Percentiles rank a stretch among this genome's conserved stretches.
Evolutionary conservation across 2,329 filamentous ascomycete genomes (phyloP).

Genomic region (Talaromyces verruculosus): DNA sequence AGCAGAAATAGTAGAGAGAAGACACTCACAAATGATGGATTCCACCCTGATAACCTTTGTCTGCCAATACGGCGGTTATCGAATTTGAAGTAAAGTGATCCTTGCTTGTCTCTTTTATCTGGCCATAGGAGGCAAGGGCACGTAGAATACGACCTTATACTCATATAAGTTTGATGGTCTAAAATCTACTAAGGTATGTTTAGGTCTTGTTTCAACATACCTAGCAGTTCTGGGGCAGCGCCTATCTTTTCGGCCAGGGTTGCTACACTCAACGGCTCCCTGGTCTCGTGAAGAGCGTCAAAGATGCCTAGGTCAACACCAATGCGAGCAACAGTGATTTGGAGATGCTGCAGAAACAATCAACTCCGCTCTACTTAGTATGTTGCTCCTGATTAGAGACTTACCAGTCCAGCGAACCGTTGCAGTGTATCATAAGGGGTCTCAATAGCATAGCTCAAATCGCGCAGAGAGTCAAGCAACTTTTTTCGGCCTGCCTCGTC

Average conservation of each 20-base stretch:
- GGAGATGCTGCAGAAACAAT: not conserved
- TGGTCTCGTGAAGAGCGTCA: not conserved
- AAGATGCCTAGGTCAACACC: not conserved
- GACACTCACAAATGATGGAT: not conserved
- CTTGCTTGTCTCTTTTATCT: conserved; percentile 22
- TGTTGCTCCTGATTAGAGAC: too few relatives aligned
- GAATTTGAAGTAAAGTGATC: conserved; percentile 26
- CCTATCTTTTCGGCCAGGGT: conserved; percentile 21
- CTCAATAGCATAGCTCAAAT: too few relatives aligned
- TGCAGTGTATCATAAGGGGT: too few relatives aligned
- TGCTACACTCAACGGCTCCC: conserved; percentile 22
- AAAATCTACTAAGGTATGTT: too few relatives aligned
- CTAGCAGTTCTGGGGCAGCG: conserved; percentile 10
- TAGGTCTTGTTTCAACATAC: not conserved
- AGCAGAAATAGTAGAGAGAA: too few relatives aligned
- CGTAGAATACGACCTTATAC: conserved; percentile 25
- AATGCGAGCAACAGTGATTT: not conserved
- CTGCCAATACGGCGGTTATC: conserved; percentile 19
- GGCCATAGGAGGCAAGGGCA: conserved; percentile 28
- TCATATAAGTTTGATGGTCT: too few relatives aligned
- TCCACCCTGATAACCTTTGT: not conserved
- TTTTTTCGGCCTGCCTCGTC: too few relatives aligned
- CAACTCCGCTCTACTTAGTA: not conserved
- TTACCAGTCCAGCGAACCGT: too few relatives aligned
- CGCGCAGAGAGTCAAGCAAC: too few relatives aligned